Evolutionary conservation across 345 rosid species (phyloP).

Genomic region (Lepidium sativum): DNA sequence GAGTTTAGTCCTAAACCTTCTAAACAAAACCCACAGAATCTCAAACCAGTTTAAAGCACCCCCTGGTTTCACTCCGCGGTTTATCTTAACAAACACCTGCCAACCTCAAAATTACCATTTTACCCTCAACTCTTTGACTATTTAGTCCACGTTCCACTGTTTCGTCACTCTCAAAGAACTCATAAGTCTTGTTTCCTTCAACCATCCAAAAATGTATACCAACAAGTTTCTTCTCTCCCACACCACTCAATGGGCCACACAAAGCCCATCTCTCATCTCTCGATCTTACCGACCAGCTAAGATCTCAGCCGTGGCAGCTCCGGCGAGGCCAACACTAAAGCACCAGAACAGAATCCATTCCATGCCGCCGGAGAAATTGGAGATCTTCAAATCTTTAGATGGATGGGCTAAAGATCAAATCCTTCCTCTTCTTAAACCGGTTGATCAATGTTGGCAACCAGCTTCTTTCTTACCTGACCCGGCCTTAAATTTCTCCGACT

Average conservation of each 20-base stretch:
- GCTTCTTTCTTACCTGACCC: slow-evolving; percentile 49
- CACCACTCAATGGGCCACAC: not conserved
- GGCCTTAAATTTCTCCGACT: slow-evolving; percentile 29
- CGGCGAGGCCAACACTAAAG: slow-evolving; percentile 14
- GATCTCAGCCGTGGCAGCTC: slow-evolving; percentile 32
- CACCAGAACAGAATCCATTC: slow-evolving; percentile 40
- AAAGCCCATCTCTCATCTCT: not conserved
- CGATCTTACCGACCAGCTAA: not conserved
- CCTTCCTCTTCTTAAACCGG: slow-evolving; percentile 60
- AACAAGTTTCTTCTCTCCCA: slow-evolving; percentile 1
- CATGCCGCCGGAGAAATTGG: slow-evolving; percentile 53
- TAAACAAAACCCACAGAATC: slow-evolving; percentile 10
- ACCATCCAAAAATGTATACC: not conserved
- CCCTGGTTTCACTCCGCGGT: slow-evolving; percentile 15
- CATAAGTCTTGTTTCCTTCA: not conserved
- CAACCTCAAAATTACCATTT: not conserved
- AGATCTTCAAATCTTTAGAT: slow-evolving; percentile 58
- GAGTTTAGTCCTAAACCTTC: not conserved
- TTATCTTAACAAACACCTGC: not conserved
- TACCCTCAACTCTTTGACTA: not conserved
- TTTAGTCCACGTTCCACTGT: not conserved
- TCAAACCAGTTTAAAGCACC: slow-evolving; percentile 12
- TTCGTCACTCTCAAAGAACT: not conserved
- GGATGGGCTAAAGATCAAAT: slow-evolving; percentile 45
- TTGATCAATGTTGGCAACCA: slow-evolving; percentile 68